Percentiles rank a stretch among this genome's conserved stretches.
phyloP scores from a whole-genome alignment of 148 eudicot genomes.

The Gaultheria prostrata region DNA sequence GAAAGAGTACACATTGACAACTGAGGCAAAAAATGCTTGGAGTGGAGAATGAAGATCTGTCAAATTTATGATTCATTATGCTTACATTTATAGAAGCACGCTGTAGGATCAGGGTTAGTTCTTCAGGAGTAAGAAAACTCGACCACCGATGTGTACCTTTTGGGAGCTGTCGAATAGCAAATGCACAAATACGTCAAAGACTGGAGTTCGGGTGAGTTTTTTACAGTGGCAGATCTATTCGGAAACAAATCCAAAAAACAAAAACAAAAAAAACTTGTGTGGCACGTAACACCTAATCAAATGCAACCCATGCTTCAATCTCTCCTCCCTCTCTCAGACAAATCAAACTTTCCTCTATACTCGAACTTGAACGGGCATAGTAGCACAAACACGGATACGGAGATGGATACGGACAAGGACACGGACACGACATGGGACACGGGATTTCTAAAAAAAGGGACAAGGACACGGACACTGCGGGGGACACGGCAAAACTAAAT shows the following conservation, averaged over 20 bases:
- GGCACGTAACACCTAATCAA: neutral
- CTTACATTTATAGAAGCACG: conserved; percentile 78
- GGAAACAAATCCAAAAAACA: neutral
- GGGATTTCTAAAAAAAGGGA: too few relatives aligned
- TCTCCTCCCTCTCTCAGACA: neutral
- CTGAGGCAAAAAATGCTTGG: neutral
- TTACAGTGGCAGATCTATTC: neutral
- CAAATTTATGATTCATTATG: neutral
- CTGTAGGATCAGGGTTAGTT: conserved; percentile 70
- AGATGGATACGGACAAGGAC: too few relatives aligned
- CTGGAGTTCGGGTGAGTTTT: neutral
- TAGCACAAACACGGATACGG: too few relatives aligned
- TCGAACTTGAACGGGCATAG: neutral
- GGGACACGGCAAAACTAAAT: too few relatives aligned
- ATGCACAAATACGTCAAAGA: conserved; percentile 2
- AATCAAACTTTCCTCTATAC: neutral
- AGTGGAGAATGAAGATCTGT: neutral
- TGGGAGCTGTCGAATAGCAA: conserved; percentile 62
- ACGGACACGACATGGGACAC: too few relatives aligned
- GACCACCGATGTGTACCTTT: conserved; percentile 93
- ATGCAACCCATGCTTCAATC: neutral
- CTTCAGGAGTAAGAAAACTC: conserved; percentile 88
- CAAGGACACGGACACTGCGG: too few relatives aligned
- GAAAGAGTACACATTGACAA: neutral
- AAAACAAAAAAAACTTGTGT: too few relatives aligned